A percentile compares a stretch with the other conserved stretches of the same genome.
These are phyloP conservation scores for Bruguiera gymnorhiza DNA, from an alignment of 345 rosid species.

Conservation along the genomic window DNA sequence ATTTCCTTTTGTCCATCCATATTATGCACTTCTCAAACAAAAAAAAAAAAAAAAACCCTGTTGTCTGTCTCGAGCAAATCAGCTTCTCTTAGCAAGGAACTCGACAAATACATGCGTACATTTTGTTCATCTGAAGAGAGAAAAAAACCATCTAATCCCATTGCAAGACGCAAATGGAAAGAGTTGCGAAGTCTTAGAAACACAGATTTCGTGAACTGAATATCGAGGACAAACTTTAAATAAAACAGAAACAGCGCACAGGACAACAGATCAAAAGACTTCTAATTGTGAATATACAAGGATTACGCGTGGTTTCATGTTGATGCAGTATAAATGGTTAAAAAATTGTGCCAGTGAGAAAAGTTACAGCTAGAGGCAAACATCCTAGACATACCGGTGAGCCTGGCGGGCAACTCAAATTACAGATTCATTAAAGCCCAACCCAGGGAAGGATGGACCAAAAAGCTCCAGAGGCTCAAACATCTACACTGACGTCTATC, in stretches of 20 bases:
- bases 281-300: not conserved
- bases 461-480: not conserved
- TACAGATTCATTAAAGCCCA: not conserved
- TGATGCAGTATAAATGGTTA: not conserved
- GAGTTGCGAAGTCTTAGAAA: too few relatives aligned
- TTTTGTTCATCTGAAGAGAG: not conserved
- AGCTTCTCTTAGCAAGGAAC: not conserved
- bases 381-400: constrained; percentile 3
- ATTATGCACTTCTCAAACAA: not conserved
- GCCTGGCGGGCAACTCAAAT: not conserved
- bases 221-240: not conserved
- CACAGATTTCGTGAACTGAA: too few relatives aligned
- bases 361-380: not conserved
- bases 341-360: not conserved
- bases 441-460: not conserved
- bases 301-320: not conserved
- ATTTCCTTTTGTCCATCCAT: not conserved
- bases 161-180: not conserved
- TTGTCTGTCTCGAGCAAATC: not conserved
- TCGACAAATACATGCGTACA: too few relatives aligned
- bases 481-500: not conserved
- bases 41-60: too few relatives aligned
- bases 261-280: not conserved
- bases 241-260: not conserved
- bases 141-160: not conserved